Percentiles rank a stretch among this genome's conserved stretches.
Conservation (phyloP, 441 rosid species). For the Raphanus hybrid region DNA sequence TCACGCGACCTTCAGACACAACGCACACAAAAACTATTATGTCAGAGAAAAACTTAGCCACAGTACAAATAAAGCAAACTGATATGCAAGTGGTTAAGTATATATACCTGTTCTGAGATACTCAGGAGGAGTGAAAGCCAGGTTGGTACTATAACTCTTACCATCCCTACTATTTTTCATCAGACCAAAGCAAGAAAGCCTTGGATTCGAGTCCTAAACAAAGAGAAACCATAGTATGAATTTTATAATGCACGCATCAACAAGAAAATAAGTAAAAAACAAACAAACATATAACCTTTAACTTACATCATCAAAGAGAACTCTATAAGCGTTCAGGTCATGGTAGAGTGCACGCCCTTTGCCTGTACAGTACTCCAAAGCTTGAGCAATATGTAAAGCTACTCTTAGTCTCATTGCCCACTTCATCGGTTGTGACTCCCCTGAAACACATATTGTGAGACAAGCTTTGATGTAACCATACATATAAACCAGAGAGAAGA, state of each 20-base stretch:
- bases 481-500: background rate
- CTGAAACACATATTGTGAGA: constrained; percentile 41
- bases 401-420: constrained; percentile 96
- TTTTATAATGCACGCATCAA: constrained; percentile 1
- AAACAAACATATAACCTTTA: constrained; percentile 14
- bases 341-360: constrained; percentile 92
- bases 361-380: constrained; percentile 80
- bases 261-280: background rate
- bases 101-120: constrained; percentile 65
- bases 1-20: constrained; percentile 70
- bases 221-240: background rate
- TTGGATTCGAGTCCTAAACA: constrained; percentile 69
- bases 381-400: constrained; percentile 89
- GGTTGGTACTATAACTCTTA: constrained; percentile 74
- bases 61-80: background rate
- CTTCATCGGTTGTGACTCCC: constrained; percentile 95
- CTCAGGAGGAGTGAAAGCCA: constrained; percentile 82
- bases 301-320: constrained; percentile 86
- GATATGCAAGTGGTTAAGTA: constrained; percentile 1
- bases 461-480: no score
- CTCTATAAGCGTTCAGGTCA: constrained; percentile 90
- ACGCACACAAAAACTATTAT: constrained; percentile 8
- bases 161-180: constrained; percentile 84
- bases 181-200: constrained; percentile 74
- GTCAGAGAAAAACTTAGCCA: background rate